Conservation (phyloP, 495 filamentous ascomycete species). For the Penicillium turbatum region DNA sequence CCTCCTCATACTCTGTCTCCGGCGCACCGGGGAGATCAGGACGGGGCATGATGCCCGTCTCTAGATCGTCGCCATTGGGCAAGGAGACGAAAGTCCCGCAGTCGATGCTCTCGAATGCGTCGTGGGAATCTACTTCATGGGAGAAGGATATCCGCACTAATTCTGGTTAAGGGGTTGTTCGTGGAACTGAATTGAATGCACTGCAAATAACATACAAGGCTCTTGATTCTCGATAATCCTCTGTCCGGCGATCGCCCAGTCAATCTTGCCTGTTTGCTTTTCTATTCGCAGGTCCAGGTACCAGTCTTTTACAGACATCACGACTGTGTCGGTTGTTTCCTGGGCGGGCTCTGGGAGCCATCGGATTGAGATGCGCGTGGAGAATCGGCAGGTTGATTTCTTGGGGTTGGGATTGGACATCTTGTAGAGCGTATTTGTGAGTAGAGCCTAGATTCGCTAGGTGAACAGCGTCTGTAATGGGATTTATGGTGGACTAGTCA, state of each 20-base stretch:
- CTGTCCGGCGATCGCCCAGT: conserved; percentile 43
- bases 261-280: conserved; percentile 25
- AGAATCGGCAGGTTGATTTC: conserved; percentile 27
- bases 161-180: background rate
- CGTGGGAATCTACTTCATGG: conserved; percentile 39
- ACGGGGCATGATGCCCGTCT: conserved; percentile 39
- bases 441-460: background rate
- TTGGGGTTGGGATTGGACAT: conserved; percentile 10
- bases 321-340: conserved; percentile 44
- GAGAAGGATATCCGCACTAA: conserved; percentile 37
- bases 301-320: conserved; percentile 42
- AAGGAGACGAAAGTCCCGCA: conserved; percentile 37
- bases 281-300: conserved; percentile 43
- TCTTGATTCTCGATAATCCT: conserved; percentile 31
- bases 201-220: conserved; percentile 19
- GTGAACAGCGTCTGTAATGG: no score
- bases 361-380: conserved; percentile 41
- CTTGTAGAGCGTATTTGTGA: no score
- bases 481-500: no score
- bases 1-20: conserved; percentile 35
- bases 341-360: conserved; percentile 38
- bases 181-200: conserved; percentile 1
- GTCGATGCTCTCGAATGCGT: conserved; percentile 35
- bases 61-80: conserved; percentile 40
- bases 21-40: conserved; percentile 34